Conservation (phyloP, 345 rosid genomes). For the Gossypium herbaceum region DNA sequence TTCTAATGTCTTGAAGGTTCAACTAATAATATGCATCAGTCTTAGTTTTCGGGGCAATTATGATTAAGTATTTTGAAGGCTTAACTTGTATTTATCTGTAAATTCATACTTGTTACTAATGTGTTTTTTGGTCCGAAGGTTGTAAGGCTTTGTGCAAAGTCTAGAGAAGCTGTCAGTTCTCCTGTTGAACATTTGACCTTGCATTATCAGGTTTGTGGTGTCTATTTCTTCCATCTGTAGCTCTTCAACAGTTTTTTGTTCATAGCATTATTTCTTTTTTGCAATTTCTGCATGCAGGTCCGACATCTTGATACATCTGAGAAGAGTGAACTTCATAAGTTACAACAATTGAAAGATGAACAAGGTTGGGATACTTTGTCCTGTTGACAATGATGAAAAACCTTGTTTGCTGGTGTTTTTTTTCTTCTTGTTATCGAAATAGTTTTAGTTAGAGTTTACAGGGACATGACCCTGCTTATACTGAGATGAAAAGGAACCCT, state of each 20-base stretch:
- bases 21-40: neutral
- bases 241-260: neutral
- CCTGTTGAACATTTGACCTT: conserved; percentile 99
- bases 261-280: conserved; percentile 9
- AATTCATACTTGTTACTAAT: neutral
- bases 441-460: neutral
- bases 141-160: conserved; percentile 97
- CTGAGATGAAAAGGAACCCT: neutral
- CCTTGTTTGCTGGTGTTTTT: neutral
- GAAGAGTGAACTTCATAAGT: conserved; percentile 97
- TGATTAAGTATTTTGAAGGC: neutral
- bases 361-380: conserved; percentile 54
- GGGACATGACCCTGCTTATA: neutral
- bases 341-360: conserved; percentile 98
- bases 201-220: conserved; percentile 86
- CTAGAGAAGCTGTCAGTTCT: conserved; percentile 98
- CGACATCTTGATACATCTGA: conserved; percentile 98
- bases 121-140: conserved; percentile 47
- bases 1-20: neutral
- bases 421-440: neutral
- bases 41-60: neutral
- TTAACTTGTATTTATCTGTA: neutral
- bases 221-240: conserved; percentile 12
- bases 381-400: neutral
- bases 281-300: conserved; percentile 50